Evolutionary conservation across 345 rosid species (phyloP).

Genomic region (Kandelia obovata): DNA sequence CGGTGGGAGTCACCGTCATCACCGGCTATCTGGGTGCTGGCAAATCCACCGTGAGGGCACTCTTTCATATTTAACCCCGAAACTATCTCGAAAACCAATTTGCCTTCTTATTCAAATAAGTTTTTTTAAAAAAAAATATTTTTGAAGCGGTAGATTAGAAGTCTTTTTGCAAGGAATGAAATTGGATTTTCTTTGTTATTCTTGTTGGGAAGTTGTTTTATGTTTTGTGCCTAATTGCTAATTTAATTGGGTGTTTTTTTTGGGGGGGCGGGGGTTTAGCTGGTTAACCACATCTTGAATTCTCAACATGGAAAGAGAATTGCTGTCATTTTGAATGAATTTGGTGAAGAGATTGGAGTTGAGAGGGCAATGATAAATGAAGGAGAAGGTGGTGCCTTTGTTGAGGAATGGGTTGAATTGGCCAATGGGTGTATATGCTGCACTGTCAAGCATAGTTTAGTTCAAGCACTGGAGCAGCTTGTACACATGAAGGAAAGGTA

Average conservation of each 20-base stretch:
- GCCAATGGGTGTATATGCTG: slow-evolving; percentile 94
- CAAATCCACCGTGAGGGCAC: slow-evolving; percentile 68
- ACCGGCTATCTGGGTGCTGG: slow-evolving; percentile 98
- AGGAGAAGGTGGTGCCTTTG: slow-evolving; percentile 75
- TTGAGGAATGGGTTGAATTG: slow-evolving; percentile 96
- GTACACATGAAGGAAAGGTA: slow-evolving; percentile 80
- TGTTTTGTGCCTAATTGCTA: background rate
- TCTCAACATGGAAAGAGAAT: slow-evolving; percentile 85
- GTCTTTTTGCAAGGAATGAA: no score
- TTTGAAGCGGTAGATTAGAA: no score
- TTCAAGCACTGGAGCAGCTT: slow-evolving; percentile 91
- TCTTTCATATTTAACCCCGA: background rate
- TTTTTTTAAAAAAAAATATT: background rate
- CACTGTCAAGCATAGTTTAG: slow-evolving; percentile 87
- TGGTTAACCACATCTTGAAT: slow-evolving; percentile 71
- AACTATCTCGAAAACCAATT: background rate
- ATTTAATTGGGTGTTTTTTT: background rate
- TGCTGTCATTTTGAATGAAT: slow-evolving; percentile 92
- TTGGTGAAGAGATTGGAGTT: slow-evolving; percentile 94
- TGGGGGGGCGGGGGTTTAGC: slow-evolving; percentile 29
- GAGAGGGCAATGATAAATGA: slow-evolving; percentile 98
- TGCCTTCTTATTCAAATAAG: background rate
- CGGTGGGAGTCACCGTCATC: slow-evolving; percentile 80
- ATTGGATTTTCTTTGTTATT: no score
- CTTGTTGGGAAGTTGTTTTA: no score